These are phyloP conservation scores for Epichloe gansuensis DNA, from an alignment of 2,329 filamentous ascomycete species.

Conservation along the genomic window DNA sequence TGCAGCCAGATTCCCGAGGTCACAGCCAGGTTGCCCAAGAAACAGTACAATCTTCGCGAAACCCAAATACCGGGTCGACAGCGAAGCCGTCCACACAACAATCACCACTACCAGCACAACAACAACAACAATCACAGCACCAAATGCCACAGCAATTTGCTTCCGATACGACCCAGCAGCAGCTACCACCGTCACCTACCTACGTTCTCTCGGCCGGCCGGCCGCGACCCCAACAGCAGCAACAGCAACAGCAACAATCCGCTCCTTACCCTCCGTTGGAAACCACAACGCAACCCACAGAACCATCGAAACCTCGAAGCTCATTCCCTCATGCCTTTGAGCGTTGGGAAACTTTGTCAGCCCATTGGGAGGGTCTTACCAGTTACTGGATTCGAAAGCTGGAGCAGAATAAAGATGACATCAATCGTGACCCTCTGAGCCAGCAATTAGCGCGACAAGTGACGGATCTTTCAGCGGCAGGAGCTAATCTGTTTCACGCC, in stretches of 20 bases:
- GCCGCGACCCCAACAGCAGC: conserved; percentile 10
- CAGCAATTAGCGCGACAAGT: conserved; percentile 88
- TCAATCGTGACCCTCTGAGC: conserved; percentile 69
- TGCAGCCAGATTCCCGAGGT: conserved; percentile 19
- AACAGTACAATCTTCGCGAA: conserved; percentile 11
- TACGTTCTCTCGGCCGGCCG: conserved; percentile 1
- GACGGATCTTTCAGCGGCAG: conserved; percentile 91
- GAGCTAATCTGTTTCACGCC: conserved; percentile 93
- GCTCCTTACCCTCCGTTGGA: conserved; percentile 6
- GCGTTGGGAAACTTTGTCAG: conserved; percentile 91
- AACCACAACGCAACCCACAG: conserved; percentile 9
- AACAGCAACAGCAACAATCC: not conserved
- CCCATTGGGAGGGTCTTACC: conserved; percentile 95
- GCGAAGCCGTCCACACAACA: conserved; percentile 9
- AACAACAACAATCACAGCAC: not conserved
- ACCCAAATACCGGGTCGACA: conserved; percentile 4
- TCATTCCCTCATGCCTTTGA: conserved; percentile 95
- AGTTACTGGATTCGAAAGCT: conserved; percentile 94
- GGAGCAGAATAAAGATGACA: conserved; percentile 79
- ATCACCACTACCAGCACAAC: conserved; percentile 3
- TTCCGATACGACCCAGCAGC: not conserved
- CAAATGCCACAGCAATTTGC: conserved; percentile 2
- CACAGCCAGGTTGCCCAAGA: conserved; percentile 17
- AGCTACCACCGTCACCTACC: conserved; percentile 2
- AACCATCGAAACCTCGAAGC: conserved; percentile 38